Base-by-base conservation (phyloP, 129 eudicot genomes). In the Artemisia tridentata region DNA sequence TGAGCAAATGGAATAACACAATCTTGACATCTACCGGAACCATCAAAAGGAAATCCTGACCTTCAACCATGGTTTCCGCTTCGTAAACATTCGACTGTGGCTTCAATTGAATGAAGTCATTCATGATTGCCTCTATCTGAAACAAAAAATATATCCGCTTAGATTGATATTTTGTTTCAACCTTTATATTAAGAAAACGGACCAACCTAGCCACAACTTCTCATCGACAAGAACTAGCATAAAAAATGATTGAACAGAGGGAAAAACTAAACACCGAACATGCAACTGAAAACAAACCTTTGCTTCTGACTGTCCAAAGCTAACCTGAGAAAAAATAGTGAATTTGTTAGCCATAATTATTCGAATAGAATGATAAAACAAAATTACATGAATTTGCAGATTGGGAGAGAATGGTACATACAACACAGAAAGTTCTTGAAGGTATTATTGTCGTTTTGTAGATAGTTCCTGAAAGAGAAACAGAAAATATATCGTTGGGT, bases 1-100 rank as follows among this genome's bases (percentile, higher is more conserved):
- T 9, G 49, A 65, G 74, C 34, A 68, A 55, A 16, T 66, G 27
- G 16, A 53, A 21, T 7, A 59, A 14, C 38, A 1, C 25, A 38
- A 65, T 41, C 45, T 57, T 13, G 5, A 19, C 56, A 71, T 79
- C 41, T 47, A 59, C 5, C 9, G 17, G 31, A 65, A 16, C 63
- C 45, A 51, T 53, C 48, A 64, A 62, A 69, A 41, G 46, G 51
- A 78, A 71, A n/a, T 23, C 74, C 80, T 45, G 65, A 93, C 98
- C 98, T 93, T 87, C 98, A 74, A 93, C 90, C 97, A 90, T 93
- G 64, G 99, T 93, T 81, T 93, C 99, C 43, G 97, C 96, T 63
- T 85, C 93, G 46, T 85, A 93, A 65, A 93, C 97, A 81, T 87
- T 93, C 34, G 99, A 90, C 74, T 85, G 90, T 74, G 98, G 84